Conservation (phyloP, 2,329 filamentous ascomycete genomes). For the Malbranchea zuffiana region DNA sequence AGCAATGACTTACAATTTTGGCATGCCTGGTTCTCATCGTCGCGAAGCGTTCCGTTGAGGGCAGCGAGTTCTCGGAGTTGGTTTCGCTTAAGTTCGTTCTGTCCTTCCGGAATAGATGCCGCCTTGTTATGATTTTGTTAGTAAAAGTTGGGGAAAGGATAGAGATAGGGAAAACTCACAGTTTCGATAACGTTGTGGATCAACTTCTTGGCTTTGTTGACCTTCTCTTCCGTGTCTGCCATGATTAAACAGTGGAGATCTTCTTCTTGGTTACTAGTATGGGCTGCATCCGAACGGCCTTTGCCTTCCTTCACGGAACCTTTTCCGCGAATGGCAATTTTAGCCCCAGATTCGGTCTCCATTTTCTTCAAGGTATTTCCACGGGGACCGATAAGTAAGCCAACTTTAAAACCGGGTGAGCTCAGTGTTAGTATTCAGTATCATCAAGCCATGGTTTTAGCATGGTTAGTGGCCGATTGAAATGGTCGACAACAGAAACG, state of each 20-base stretch:
- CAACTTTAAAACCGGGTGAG: constrained; percentile 75
- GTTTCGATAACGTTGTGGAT: constrained; percentile 99
- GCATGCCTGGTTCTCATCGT: constrained; percentile 98
- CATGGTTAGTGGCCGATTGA: constrained; percentile 16
- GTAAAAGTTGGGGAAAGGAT: constrained; percentile 4
- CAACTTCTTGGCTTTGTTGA: constrained; percentile 96
- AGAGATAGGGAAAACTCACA: constrained; percentile 45
- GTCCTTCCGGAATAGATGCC: constrained; percentile 94
- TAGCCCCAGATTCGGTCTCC: constrained; percentile 93
- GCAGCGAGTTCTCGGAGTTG: constrained; percentile 95
- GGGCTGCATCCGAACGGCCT: constrained; percentile 94
- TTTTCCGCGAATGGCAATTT: constrained; percentile 99
- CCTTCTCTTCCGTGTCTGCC: constrained; percentile 98
- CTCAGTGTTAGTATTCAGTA: constrained; percentile 76
- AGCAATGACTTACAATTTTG: constrained; percentile 62
- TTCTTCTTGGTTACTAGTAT: constrained; percentile 99
- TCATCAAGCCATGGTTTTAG: constrained; percentile 20
- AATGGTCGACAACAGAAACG: constrained; percentile 17
- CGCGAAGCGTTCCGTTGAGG: constrained; percentile 95
- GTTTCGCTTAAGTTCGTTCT: constrained; percentile 98
- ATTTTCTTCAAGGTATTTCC: constrained; percentile 99
- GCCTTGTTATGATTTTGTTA: constrained; percentile 49
- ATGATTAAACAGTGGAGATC: constrained; percentile 98
- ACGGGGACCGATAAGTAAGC: constrained; percentile 99
- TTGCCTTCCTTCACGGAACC: constrained; percentile 99